phyloP scores from a whole-genome alignment of 192 early-diverging fungal genomes.

The Physocladia obscura region DNA sequence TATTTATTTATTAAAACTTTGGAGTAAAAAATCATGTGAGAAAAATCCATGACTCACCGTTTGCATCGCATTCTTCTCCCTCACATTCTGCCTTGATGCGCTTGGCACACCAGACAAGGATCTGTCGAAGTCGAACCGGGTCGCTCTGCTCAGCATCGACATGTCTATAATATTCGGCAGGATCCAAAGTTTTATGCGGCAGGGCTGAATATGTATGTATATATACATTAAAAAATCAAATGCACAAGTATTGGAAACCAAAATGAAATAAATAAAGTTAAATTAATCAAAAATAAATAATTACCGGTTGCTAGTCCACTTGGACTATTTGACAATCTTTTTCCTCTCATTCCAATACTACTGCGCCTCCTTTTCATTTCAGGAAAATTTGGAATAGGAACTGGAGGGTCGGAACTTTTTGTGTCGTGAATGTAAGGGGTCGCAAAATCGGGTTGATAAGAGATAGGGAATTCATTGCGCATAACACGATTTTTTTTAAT shows the following conservation, averaged over 20 bases:
- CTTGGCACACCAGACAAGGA: conserved; percentile 68
- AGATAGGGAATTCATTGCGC: conserved; percentile 1
- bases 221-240: neutral
- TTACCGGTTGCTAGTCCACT: conserved; percentile 1
- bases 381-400: neutral
- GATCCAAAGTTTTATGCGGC: conserved; percentile 59
- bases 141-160: conserved; percentile 67
- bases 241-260: neutral
- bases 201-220: conserved; percentile 33
- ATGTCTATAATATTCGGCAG: conserved; percentile 64
- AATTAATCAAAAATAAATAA: neutral
- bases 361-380: conserved; percentile 23
- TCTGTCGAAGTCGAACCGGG: conserved; percentile 65
- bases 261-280: neutral
- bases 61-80: neutral
- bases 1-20: neutral
- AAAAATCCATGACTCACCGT: neutral
- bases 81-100: conserved; percentile 24
- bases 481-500: conserved; percentile 35
- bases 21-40: neutral
- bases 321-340: conserved; percentile 3
- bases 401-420: neutral
- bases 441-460: neutral
- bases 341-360: conserved; percentile 40
- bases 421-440: neutral